phyloP scores from a whole-genome alignment of 2,329 filamentous ascomycete species.

The Tolypocladium nubicola region DNA sequence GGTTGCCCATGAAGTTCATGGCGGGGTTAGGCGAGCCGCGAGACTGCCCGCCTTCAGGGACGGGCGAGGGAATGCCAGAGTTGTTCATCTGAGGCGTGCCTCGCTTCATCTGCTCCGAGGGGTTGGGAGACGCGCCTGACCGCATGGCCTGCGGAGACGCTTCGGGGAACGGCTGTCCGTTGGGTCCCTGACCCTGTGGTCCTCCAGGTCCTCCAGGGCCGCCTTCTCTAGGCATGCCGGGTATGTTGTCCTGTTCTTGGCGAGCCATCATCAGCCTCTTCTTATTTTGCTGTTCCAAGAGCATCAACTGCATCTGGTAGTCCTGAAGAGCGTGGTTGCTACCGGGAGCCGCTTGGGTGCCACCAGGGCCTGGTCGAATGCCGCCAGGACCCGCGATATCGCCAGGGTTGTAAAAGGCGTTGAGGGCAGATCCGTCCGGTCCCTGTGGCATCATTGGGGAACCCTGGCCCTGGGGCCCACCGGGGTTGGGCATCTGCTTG shows the following conservation, averaged over 20 bases:
- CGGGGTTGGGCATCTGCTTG: constrained; percentile 65
- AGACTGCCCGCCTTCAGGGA: constrained; percentile 58
- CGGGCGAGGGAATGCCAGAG: constrained; percentile 57
- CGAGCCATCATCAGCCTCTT: constrained; percentile 76
- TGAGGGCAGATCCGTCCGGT: constrained; percentile 50
- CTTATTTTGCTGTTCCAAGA: constrained; percentile 81
- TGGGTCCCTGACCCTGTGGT: constrained; percentile 44
- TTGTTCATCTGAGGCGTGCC: constrained; percentile 64
- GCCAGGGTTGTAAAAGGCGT: constrained; percentile 51
- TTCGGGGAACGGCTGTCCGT: constrained; percentile 54
- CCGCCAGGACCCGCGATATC: constrained; percentile 47
- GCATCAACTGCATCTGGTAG: constrained; percentile 84
- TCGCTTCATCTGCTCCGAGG: constrained; percentile 69
- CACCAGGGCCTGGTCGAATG: constrained; percentile 46
- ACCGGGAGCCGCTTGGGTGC: constrained; percentile 32
- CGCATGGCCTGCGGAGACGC: constrained; percentile 60
- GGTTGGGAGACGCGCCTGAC: constrained; percentile 64
- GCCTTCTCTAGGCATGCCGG: constrained; percentile 38
- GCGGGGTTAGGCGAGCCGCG: constrained; percentile 53
- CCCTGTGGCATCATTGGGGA: constrained; percentile 74
- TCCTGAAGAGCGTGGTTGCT: constrained; percentile 78
- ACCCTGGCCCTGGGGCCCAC: constrained; percentile 62
- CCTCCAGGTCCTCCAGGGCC: constrained; percentile 41
- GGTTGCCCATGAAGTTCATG: constrained; percentile 52
- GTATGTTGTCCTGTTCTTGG: constrained; percentile 59